Percentiles rank a stretch among this genome's conserved stretches.
These are phyloP conservation scores for Blastocystis sp. DNA, from an alignment of 352 stramenopile species.

Conservation along the genomic window DNA sequence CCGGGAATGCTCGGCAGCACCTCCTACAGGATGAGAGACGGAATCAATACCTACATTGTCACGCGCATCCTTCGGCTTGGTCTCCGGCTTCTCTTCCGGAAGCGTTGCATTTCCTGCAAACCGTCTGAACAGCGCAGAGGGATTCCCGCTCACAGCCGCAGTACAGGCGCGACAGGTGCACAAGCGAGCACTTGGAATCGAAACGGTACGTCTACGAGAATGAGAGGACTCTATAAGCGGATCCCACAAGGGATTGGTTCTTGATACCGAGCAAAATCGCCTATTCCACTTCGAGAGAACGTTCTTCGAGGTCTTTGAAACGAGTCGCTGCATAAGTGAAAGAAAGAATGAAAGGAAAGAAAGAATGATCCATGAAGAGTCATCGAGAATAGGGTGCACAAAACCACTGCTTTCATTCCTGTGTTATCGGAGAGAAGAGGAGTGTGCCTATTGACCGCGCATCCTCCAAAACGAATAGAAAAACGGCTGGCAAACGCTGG, in stretches of 20 bases:
- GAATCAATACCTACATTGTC: not conserved
- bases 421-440: not conserved
- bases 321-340: not conserved
- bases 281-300: not conserved
- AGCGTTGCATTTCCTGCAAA: not conserved
- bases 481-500: not conserved
- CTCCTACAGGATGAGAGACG: conserved; percentile 31
- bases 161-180: not conserved
- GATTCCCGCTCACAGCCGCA: not conserved
- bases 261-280: not conserved
- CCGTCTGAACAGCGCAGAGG: not conserved
- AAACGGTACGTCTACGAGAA: not conserved
- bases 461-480: not conserved
- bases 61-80: conserved; percentile 44
- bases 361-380: not conserved
- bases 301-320: not conserved
- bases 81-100: not conserved
- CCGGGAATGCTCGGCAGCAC: conserved; percentile 78
- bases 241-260: not conserved
- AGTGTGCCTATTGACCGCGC: too few species aligned
- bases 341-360: not conserved
- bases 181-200: not conserved
- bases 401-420: not conserved
- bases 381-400: not conserved
- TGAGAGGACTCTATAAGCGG: not conserved